Conservation (phyloP, 2,329 filamentous ascomycete genomes). For the Botrytis aclada region DNA sequence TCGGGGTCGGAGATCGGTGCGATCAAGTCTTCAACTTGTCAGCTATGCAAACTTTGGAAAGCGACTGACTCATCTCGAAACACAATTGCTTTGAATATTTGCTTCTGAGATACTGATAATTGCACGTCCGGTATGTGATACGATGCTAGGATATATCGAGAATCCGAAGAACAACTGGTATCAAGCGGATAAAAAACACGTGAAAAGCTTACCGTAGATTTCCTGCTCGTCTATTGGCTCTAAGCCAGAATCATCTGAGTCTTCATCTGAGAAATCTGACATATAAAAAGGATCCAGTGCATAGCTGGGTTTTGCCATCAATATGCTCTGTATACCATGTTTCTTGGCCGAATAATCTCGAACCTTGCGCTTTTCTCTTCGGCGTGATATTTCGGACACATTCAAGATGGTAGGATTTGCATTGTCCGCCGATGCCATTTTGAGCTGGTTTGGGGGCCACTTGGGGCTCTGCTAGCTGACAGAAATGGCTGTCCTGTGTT, state of each 20-base stretch:
- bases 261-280: slow-evolving; percentile 35
- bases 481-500: neutral
- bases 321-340: slow-evolving; percentile 31
- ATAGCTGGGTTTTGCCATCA: slow-evolving; percentile 34
- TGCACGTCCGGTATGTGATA: neutral
- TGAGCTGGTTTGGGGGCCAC: slow-evolving; percentile 3
- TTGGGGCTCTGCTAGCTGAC: neutral
- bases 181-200: neutral
- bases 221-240: slow-evolving; percentile 97
- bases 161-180: neutral
- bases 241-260: slow-evolving; percentile 55
- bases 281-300: slow-evolving; percentile 38
- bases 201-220: slow-evolving; percentile 69
- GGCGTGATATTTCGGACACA: slow-evolving; percentile 81
- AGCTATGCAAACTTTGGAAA: slow-evolving; percentile 30
- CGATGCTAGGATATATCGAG: neutral
- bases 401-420: slow-evolving; percentile 93
- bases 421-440: slow-evolving; percentile 40
- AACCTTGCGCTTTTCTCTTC: slow-evolving; percentile 54
- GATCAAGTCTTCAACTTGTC: slow-evolving; percentile 70
- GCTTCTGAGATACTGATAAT: neutral
- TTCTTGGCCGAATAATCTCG: slow-evolving; percentile 42
- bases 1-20: slow-evolving; percentile 94
- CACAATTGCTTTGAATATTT: too few species aligned
- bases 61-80: too few species aligned